Evolutionary conservation across 441 rosid species (phyloP), one percentile per base, ranked within the genome.

Genomic region (Erodium texanum): DNA sequence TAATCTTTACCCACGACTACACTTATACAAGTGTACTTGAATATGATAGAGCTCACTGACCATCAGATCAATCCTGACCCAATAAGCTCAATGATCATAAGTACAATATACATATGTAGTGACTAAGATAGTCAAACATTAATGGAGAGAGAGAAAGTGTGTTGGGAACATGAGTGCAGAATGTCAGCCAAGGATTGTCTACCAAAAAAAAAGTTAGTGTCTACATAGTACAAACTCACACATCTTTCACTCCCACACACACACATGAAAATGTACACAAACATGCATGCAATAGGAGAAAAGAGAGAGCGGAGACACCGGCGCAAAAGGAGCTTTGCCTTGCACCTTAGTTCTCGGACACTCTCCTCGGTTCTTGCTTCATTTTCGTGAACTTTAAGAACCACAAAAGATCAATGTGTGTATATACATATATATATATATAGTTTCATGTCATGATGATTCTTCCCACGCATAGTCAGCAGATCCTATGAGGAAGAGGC

Each of bases 291-390:
- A 27, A 27, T 27, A 4, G 29, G 4, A 1, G 4, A 27, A 4
- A 27, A 4, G 4, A 4, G 1, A 6, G 0, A 14, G 82, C 87
- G 86, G 87, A 80, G 90, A 87, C 93, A 85, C 75, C 93, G 93
- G 89, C 85, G 93, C 70, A 75, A 76, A 84, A 82, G 80, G 63
- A 73, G 90, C 79, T 79, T 76, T 83, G 29, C 29, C 29, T 27
- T 27, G 29, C 29, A 27, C 29, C 29, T 27, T 84, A 83, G 70
- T 36, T 36, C 62, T 84, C 88, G 73, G 80, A 87, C 93, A 87
- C 79, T 67, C 74, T 73, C 78, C 87, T 85, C 80, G 93, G 89
- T 66, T 66, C 81, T 80, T 78, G 77, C 64, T 79, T 79, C 10
- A 1, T 2, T 14, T 45, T 45, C 54, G 18, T 11, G 18, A 16